phyloP scores from a whole-genome alignment of 208 protist species.

The Porcisia deanei region DNA sequence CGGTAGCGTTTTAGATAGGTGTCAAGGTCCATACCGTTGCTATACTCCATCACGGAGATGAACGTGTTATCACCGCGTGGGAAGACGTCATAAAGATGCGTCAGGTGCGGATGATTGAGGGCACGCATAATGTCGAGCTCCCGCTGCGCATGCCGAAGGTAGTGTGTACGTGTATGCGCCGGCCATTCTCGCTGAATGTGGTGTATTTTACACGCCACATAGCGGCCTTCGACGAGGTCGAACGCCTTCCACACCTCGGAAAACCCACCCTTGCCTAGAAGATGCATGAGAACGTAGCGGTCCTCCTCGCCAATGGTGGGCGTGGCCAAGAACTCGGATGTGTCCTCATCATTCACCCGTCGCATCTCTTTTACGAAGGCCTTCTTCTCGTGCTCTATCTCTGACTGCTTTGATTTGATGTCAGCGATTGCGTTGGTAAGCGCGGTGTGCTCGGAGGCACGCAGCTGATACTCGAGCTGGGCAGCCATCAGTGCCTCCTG shows the following conservation, averaged over 20 bases:
- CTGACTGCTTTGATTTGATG: conserved; percentile 42
- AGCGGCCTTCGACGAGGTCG: conserved; percentile 75
- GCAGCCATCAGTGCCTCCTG: conserved; percentile 52
- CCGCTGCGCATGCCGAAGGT: conserved; percentile 91
- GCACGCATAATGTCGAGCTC: conserved; percentile 94
- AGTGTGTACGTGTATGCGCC: conserved; percentile 85
- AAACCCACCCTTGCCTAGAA: conserved; percentile 96
- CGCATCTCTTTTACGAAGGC: conserved; percentile 83
- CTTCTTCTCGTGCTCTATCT: conserved; percentile 73
- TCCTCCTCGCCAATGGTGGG: conserved; percentile 49
- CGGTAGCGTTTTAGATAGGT: conserved; percentile 87
- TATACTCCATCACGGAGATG: conserved; percentile 95
- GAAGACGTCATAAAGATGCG: conserved; percentile 88
- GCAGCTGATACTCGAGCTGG: conserved; percentile 57
- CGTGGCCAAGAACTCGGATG: conserved; percentile 58
- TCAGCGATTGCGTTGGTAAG: conserved; percentile 38
- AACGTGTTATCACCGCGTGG: conserved; percentile 77
- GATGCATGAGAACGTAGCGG: conserved; percentile 88
- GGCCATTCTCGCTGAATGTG: conserved; percentile 89
- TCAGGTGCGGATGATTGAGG: conserved; percentile 88
- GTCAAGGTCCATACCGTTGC: conserved; percentile 90
- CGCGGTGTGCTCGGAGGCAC: conserved; percentile 52
- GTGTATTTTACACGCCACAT: conserved; percentile 97
- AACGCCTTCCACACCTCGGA: conserved; percentile 96
- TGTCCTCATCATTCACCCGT: conserved; percentile 77